A percentile compares a stretch with the other conserved stretches of the same genome.
Evolutionary conservation across 2,329 filamentous ascomycete genomes (phyloP).

Genomic region (Ilyonectria mors-panacis): DNA sequence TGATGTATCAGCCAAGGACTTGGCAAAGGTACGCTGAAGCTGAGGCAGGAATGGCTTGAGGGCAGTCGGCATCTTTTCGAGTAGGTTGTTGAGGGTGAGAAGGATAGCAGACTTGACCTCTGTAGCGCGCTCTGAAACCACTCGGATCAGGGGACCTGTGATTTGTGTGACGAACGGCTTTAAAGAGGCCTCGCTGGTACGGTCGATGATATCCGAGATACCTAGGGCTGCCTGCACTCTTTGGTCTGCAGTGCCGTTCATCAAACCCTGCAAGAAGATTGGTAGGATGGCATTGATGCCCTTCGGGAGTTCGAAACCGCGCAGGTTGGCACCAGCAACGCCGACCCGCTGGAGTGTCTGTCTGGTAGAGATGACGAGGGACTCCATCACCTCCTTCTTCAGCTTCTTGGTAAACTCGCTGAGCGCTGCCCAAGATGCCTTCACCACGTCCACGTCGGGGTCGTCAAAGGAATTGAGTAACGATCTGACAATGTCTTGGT

Average conservation of each 20-base stretch:
- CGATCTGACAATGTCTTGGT: constrained; percentile 93
- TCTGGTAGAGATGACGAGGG: constrained; percentile 86
- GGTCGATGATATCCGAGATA: constrained; percentile 95
- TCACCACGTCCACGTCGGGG: constrained; percentile 85
- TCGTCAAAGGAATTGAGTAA: constrained; percentile 95
- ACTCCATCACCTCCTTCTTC: constrained; percentile 98
- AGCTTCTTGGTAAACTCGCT: constrained; percentile 90
- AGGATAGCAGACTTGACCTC: constrained; percentile 97
- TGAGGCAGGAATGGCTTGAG: constrained; percentile 98
- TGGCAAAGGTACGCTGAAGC: constrained; percentile 95
- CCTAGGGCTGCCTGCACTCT: constrained; percentile 91
- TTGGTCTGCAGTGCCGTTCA: constrained; percentile 96
- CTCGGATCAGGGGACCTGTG: constrained; percentile 96
- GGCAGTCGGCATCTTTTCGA: constrained; percentile 96
- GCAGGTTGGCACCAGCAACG: constrained; percentile 85
- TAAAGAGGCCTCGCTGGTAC: constrained; percentile 87
- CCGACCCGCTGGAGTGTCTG: constrained; percentile 91
- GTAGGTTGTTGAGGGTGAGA: constrained; percentile 91
- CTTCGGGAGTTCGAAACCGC: constrained; percentile 93
- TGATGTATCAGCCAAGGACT: constrained; percentile 92
- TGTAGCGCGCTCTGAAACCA: constrained; percentile 94
- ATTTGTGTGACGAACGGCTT: constrained; percentile 98
- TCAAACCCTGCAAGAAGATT: constrained; percentile 96
- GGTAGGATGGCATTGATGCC: constrained; percentile 96
- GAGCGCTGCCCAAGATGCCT: constrained; percentile 89